phyloP scores from a whole-genome alignment of 2,329 filamentous ascomycete species.

The Colletotrichum endophyticum region DNA sequence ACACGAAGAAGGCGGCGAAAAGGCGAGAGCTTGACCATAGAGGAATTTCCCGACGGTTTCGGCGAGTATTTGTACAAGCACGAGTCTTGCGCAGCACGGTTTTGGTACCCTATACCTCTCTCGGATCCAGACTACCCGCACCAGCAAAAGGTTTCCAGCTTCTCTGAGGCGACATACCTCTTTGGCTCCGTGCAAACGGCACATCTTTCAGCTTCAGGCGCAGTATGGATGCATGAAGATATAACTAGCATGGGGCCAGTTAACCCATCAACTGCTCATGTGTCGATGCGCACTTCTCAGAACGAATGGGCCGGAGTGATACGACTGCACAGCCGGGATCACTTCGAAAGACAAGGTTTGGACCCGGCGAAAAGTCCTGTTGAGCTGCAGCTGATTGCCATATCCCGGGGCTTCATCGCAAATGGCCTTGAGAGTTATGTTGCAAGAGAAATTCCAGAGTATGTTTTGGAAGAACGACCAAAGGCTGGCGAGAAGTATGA shows the following conservation, averaged over 20 bases:
- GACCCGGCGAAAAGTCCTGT: not conserved
- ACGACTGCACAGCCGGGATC: not conserved
- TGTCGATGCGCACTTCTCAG: not conserved
- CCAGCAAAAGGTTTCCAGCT: not conserved
- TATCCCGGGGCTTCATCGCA: not conserved
- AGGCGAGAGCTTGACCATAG: not conserved
- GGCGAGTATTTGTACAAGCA: not conserved
- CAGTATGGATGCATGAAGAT: not conserved
- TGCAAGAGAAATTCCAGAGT: not conserved
- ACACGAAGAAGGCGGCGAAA: not conserved
- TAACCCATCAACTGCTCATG: not conserved
- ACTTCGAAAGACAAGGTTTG: not conserved
- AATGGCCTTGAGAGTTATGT: not conserved
- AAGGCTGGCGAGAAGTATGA: not conserved
- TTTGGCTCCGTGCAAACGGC: not conserved
- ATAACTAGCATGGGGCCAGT: not conserved
- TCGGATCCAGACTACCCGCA: not conserved
- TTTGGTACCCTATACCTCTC: not conserved
- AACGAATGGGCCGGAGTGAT: not conserved
- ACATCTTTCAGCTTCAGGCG: not conserved
- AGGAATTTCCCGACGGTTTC: not conserved
- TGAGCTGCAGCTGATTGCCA: not conserved
- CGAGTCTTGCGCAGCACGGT: not conserved
- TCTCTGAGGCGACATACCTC: not conserved
- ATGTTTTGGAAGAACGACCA: not conserved